These are phyloP conservation scores for Centrapalus pauciflorus DNA, from an alignment of 129 eudicot species.

Conservation along the genomic window DNA sequence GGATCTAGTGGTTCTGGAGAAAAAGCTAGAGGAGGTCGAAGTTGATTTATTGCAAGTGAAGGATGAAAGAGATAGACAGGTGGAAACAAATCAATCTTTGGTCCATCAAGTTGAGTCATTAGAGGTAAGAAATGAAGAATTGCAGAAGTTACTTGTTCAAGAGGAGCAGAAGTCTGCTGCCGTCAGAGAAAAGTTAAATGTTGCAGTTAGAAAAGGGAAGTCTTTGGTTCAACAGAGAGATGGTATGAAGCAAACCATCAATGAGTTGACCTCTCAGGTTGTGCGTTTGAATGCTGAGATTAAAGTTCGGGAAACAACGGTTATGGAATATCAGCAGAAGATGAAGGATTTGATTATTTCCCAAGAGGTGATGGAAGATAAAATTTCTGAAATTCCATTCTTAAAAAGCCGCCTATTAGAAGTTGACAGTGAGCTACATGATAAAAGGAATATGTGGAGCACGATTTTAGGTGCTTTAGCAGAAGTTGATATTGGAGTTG, in stretches of 20 bases:
- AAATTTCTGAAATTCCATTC: conserved; percentile 47
- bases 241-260: conserved; percentile 69
- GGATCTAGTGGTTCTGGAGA: conserved; percentile 31
- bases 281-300: conserved; percentile 55
- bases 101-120: conserved; percentile 42
- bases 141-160: conserved; percentile 62
- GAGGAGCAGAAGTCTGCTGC: conserved; percentile 84
- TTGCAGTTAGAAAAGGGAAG: conserved; percentile 93
- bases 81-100: conserved; percentile 50
- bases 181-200: conserved; percentile 77
- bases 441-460: conserved; percentile 43
- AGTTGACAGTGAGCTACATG: conserved; percentile 49
- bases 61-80: conserved; percentile 49
- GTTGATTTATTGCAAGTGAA: conserved; percentile 43
- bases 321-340: conserved; percentile 55
- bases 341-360: conserved; percentile 28
- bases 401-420: conserved; percentile 51
- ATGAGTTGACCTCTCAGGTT: conserved; percentile 58
- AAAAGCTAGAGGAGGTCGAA: conserved; percentile 58
- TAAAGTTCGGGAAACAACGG: conserved; percentile 41
- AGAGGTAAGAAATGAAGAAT: conserved; percentile 38
- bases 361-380: conserved; percentile 39
- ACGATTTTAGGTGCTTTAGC: conserved; percentile 44
- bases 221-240: conserved; percentile 92
- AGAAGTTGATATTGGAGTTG: conserved; percentile 42